phyloP scores from a whole-genome alignment of 495 filamentous ascomycete genomes.

The Aspergillus coremiiformis region DNA sequence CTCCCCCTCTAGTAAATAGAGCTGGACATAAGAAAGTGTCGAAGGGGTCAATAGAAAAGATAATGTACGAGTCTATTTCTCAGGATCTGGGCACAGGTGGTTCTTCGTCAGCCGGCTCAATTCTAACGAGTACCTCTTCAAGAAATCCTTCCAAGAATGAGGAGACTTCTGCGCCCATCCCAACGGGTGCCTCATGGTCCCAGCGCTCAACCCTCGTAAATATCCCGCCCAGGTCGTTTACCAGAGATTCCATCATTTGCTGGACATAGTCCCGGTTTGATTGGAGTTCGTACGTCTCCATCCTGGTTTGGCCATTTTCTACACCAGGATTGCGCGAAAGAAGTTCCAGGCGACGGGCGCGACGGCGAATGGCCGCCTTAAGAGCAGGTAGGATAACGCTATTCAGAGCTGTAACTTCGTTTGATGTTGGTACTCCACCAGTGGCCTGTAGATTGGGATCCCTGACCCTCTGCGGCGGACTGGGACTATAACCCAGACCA shows the following conservation, averaged over 20 bases:
- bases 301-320: constrained; percentile 5
- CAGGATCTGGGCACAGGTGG: constrained; percentile 4
- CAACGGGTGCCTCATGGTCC: constrained; percentile 74
- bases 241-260: constrained; percentile 68
- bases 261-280: constrained; percentile 63
- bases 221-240: constrained; percentile 65
- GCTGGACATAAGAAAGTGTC: not conserved
- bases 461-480: not conserved
- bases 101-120: constrained; percentile 76
- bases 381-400: constrained; percentile 87
- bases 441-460: constrained; percentile 8
- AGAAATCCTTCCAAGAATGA: constrained; percentile 85
- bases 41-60: not conserved
- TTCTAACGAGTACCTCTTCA: constrained; percentile 88
- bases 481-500: not conserved
- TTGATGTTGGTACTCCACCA: constrained; percentile 10
- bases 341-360: constrained; percentile 36
- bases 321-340: constrained; percentile 6
- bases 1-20: not conserved
- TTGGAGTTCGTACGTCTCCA: constrained; percentile 13
- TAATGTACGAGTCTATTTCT: not conserved
- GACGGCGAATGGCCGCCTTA: constrained; percentile 75
- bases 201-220: constrained; percentile 82
- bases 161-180: constrained; percentile 82
- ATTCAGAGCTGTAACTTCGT: constrained; percentile 56